Evolutionary conservation across 2,329 filamentous ascomycete genomes (phyloP).

Genomic region (Hymenoscyphus infarciens): DNA sequence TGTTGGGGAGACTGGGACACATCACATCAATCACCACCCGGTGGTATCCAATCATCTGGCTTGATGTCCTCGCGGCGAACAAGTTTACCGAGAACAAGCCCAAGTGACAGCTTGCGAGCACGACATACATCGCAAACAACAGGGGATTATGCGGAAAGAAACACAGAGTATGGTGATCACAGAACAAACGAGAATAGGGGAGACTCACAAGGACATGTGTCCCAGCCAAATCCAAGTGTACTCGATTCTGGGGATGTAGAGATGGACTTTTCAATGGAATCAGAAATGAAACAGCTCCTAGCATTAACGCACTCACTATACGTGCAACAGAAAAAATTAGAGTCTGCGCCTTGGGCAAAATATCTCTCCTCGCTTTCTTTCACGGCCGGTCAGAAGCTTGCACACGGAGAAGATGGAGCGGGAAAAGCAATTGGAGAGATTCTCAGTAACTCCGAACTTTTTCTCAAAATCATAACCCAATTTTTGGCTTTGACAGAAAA

Average conservation of each 20-base stretch:
- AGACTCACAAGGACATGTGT: background rate
- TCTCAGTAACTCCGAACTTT: conserved; percentile 4
- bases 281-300: background rate
- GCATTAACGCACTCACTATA: conserved; percentile 1
- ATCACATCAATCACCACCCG: background rate
- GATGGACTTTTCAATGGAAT: background rate
- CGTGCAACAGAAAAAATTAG: background rate
- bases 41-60: background rate
- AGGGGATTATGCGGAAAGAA: background rate
- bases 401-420: background rate
- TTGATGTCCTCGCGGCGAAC: background rate
- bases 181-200: no score
- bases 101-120: background rate
- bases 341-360: background rate
- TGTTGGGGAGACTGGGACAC: background rate
- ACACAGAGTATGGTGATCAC: no score
- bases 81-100: background rate
- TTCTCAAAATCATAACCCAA: background rate
- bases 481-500: background rate
- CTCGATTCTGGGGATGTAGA: background rate
- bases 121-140: background rate
- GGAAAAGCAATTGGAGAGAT: conserved; percentile 3
- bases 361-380: conserved; percentile 3
- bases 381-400: background rate
- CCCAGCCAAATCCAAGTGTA: no score